Conservation (phyloP, 2,329 filamentous ascomycete species). For the Paramyrothecium sp. region DNA sequence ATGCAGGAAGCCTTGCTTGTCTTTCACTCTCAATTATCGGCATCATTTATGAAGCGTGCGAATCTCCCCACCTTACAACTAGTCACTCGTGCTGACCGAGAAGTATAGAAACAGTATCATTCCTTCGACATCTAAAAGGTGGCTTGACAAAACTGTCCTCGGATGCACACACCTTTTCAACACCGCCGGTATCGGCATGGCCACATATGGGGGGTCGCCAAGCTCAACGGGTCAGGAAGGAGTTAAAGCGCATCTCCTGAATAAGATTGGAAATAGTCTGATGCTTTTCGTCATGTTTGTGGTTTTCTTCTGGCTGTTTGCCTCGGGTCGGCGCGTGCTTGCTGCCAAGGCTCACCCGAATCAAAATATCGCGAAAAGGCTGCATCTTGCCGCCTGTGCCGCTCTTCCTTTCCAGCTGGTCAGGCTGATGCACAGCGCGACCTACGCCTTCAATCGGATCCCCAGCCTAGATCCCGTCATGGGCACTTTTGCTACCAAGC, state of each 20-base stretch:
- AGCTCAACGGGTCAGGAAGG: too few species aligned
- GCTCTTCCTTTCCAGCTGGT: constrained; percentile 6
- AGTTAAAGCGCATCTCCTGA: too few species aligned
- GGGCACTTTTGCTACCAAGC: too few species aligned
- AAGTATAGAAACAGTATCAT: constrained; percentile 1
- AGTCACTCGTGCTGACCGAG: background rate
- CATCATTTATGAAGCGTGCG: constrained; percentile 23
- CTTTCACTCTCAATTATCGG: constrained; percentile 20
- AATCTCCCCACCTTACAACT: too few species aligned
- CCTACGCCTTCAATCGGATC: constrained; percentile 1
- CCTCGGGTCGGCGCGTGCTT: constrained; percentile 2
- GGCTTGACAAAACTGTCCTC: constrained; percentile 7
- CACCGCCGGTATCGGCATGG: constrained; percentile 9
- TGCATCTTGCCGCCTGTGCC: constrained; percentile 4
- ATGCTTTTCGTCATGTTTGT: too few species aligned
- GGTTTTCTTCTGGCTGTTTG: too few species aligned
- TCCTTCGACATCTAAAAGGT: constrained; percentile 4
- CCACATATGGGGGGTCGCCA: constrained; percentile 6
- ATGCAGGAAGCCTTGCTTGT: constrained; percentile 23
- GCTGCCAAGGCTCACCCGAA: constrained; percentile 3
- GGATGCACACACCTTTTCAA: constrained; percentile 6
- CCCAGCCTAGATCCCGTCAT: too few species aligned
- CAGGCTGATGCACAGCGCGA: constrained; percentile 7
- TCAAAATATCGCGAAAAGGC: constrained; percentile 4
- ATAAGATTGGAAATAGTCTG: too few species aligned